Evolutionary conservation across 352 stramenopile genomes (phyloP).

Genomic region (Pythium plurisporium): DNA sequence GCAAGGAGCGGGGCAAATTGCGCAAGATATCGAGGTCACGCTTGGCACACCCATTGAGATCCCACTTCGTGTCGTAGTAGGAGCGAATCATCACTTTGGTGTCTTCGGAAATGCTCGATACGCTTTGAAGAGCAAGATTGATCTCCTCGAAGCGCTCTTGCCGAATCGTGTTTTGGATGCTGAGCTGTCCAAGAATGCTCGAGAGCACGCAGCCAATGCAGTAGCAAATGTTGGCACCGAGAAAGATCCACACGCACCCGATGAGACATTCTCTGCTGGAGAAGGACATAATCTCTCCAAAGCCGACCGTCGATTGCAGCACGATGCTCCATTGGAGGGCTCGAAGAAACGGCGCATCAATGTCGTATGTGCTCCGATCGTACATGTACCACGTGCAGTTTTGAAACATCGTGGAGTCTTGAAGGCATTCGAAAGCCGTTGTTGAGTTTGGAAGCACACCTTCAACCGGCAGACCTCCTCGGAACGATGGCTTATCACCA

Average conservation of each 20-base stretch:
- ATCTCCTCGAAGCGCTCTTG: slow-evolving; percentile 55
- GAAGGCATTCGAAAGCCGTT: slow-evolving; percentile 35
- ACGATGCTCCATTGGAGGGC: slow-evolving; percentile 73
- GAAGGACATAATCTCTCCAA: slow-evolving; percentile 63
- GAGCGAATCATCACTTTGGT: slow-evolving; percentile 51
- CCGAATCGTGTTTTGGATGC: slow-evolving; percentile 38
- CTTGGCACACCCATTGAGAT: slow-evolving; percentile 56
- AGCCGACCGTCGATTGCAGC: slow-evolving; percentile 63
- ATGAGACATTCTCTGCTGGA: slow-evolving; percentile 51
- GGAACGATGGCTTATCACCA: slow-evolving; percentile 37
- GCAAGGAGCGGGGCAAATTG: slow-evolving; percentile 47
- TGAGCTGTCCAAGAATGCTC: slow-evolving; percentile 51
- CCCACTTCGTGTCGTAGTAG: slow-evolving; percentile 74
- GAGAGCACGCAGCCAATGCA: slow-evolving; percentile 55
- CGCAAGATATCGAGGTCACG: slow-evolving; percentile 42
- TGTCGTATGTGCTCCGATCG: slow-evolving; percentile 52
- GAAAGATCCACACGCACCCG: slow-evolving; percentile 62
- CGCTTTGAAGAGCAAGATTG: slow-evolving; percentile 50
- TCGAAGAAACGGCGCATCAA: slow-evolving; percentile 55
- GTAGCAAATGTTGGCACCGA: slow-evolving; percentile 73
- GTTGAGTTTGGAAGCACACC: slow-evolving; percentile 30
- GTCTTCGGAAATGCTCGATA: slow-evolving; percentile 34
- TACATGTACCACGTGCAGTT: slow-evolving; percentile 77
- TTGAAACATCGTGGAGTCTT: slow-evolving; percentile 38
- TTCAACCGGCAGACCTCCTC: slow-evolving; percentile 34